A percentile compares a stretch with the other conserved stretches of the same genome.
Evolutionary conservation across 2,329 filamentous ascomycete species (phyloP).

Genomic region (Nothophoma quercina): DNA sequence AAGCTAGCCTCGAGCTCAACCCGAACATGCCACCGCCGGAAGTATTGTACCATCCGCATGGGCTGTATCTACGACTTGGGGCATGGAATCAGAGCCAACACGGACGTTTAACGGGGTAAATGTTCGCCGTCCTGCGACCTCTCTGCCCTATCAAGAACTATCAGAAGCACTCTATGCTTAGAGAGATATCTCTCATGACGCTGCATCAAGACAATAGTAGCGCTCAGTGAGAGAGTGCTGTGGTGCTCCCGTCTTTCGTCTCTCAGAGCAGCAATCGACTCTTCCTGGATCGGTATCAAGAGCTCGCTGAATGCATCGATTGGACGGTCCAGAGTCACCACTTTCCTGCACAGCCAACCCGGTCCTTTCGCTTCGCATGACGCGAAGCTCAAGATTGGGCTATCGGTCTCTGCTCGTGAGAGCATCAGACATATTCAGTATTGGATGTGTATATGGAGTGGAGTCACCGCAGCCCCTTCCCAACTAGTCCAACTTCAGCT

Average conservation of each 20-base stretch:
- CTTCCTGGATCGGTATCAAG: no score
- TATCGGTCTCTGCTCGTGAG: no score
- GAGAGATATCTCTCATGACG: neutral
- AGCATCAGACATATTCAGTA: no score
- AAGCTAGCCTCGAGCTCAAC: neutral
- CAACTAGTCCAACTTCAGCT: no score
- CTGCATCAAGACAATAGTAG: neutral
- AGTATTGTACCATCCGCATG: neutral
- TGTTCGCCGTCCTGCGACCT: neutral
- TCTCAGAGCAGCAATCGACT: no score
- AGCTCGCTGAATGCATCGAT: no score
- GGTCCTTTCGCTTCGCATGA: no score
- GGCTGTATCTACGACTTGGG: neutral
- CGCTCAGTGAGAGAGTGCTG: neutral
- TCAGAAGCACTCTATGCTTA: neutral
- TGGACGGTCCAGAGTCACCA: no score
- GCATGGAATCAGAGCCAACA: neutral
- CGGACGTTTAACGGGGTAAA: neutral
- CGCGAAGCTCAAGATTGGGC: no score
- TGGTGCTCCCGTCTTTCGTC: neutral
- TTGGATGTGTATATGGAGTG: no score
- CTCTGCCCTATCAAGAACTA: neutral
- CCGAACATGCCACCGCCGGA: neutral
- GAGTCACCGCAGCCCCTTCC: no score
- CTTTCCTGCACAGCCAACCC: no score